Conservation (phyloP, 2,329 filamentous ascomycete species). For the Chrysoporthe austroafricana region DNA sequence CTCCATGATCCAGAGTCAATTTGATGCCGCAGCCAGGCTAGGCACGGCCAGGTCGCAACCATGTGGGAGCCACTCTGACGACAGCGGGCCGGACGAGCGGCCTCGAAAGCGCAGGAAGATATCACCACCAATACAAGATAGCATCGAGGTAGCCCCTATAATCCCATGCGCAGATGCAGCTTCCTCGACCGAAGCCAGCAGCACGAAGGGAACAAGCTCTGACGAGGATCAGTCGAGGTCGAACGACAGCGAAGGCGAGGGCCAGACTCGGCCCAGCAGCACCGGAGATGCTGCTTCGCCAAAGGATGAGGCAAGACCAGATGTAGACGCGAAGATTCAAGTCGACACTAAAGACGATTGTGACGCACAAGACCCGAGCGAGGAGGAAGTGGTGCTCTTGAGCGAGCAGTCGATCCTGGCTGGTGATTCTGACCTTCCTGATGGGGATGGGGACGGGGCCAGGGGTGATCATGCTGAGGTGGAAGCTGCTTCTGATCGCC, state of each 20-base stretch:
- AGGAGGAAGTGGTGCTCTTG: constrained; percentile 20
- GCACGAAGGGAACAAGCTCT: constrained; percentile 1
- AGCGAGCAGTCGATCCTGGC: constrained; percentile 21
- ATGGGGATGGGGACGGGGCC: background rate
- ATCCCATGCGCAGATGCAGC: background rate
- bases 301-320: background rate
- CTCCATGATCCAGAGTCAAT: constrained; percentile 71
- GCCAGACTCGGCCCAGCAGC: background rate
- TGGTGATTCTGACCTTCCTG: background rate
- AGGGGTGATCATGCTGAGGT: background rate
- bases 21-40: constrained; percentile 55
- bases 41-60: constrained; percentile 36
- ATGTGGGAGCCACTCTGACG: constrained; percentile 37
- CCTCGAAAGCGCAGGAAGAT: constrained; percentile 32
- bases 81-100: constrained; percentile 34
- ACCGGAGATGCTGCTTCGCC: background rate
- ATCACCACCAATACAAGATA: constrained; percentile 22
- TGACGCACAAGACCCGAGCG: constrained; percentile 2
- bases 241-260: background rate
- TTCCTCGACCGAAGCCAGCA: constrained; percentile 1
- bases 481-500: background rate
- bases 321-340: background rate
- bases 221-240: background rate
- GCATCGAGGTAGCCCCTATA: constrained; percentile 23
- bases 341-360: too few species aligned